Evolutionary conservation across 176 grass and related monocot species (phyloP).

Genomic region (barley (Hordeum vulgare)): MorexV3_pseudomolecules_assembly NC_058519.1:619279089-619279588

Average conservation of each 20-base stretch:
- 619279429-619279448: neutral
- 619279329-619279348: neutral
- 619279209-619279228: no score
- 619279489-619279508: neutral
- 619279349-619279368: neutral
- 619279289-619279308: neutral
- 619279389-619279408: neutral
- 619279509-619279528: neutral
- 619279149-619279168: no score
- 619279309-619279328: neutral
- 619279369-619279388: neutral
- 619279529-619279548: neutral
- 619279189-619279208: no score
- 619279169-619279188: no score
- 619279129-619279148: no score
- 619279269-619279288: neutral
- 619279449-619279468: neutral
- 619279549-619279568: neutral
- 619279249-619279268: neutral
- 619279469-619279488: neutral
- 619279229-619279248: no score
- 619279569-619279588: neutral
- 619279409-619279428: neutral
- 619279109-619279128: no score
- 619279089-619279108: no score